Evolutionary conservation across 2,329 filamentous ascomycete genomes (phyloP), one percentile per base, ranked within the genome.

Genomic region (Aspergillus luchuensis): DNA sequence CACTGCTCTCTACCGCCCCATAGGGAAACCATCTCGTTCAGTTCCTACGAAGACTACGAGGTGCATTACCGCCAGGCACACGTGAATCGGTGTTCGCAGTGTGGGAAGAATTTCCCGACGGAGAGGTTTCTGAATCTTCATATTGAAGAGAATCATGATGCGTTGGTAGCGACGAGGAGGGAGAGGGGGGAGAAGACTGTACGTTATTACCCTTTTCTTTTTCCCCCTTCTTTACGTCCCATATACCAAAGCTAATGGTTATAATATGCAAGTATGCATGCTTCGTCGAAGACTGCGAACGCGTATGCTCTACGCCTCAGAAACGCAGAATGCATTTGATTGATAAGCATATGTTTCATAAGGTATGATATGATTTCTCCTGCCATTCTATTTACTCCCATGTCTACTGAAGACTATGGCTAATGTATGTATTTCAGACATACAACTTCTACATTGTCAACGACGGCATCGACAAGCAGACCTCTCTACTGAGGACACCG

Each of bases 341-440:
- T 67, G 93, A 97, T 80, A 97, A 97, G 79, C 95, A 99, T 76
- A 85, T 89, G 78, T 99, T 95, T 72, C 94, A 93, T 10, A 87
- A 86, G 72, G 80, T 81, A 71, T 63, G 23, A 33, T 33, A 8
- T 33, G 2, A 8, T 28, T 0, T 55, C 6, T 38, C 36, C 15
- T 6, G 4, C 13, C n/a, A 10, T 17, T 19, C 8, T 30, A 4
- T 30, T 30, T 2, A 8, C 4, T 30, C 28, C 8, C 17, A 10
- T 30, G 10, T 11, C 13, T 17, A 51, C n/a, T 43, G 25, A 6
- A 17, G 6, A 19, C 8, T 8, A 10, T 17, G 4, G 25, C 25
- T n/a, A 47, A 51, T 47, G 3, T 11, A 8, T 48, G 11, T 13
- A 36, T 49, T 49, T 1, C 69, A 82, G 78, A 90, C 91, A 69